phyloP scores from a whole-genome alignment of 1,284 basidiomycete genomes.

The Cryptococcus sp. region DNA sequence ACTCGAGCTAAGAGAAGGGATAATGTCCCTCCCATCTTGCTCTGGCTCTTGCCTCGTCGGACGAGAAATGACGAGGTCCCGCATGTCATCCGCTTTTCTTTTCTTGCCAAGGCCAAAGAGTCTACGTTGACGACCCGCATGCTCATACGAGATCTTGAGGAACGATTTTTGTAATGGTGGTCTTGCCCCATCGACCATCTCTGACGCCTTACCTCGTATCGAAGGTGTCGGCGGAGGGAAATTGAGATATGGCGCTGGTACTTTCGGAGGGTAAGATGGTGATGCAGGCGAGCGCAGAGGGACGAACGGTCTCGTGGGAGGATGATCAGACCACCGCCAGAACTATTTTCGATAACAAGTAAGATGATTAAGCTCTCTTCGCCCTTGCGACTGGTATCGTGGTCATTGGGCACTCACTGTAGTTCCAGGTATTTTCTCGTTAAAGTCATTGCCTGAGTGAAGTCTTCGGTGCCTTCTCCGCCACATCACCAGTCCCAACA shows the following conservation, averaged over 20 bases:
- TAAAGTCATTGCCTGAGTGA: not conserved
- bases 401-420: conserved; percentile 4
- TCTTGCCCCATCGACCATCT: too few relatives aligned
- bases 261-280: not conserved
- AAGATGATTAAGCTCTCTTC: not conserved
- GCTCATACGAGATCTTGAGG: conserved; percentile 1
- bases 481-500: too few relatives aligned
- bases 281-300: conserved; percentile 7
- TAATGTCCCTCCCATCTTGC: too few relatives aligned
- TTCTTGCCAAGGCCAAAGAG: too few relatives aligned
- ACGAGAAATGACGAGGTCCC: too few relatives aligned
- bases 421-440: conserved; percentile 3
- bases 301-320: conserved; percentile 2
- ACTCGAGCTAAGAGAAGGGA: too few relatives aligned
- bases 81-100: too few relatives aligned
- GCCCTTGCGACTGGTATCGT: not conserved
- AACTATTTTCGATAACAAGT: conserved; percentile 9
- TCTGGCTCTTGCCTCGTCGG: too few relatives aligned
- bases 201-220: too few relatives aligned
- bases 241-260: conserved; percentile 1
- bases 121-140: too few relatives aligned
- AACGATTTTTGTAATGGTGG: conserved; percentile 1
- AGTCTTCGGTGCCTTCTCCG: not conserved
- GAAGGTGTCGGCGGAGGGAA: conserved; percentile 3
- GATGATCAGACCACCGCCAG: conserved; percentile 5